Evolutionary conservation across 2,329 filamentous ascomycete species (phyloP).

Genomic region (Hortaea werneckii): DNA sequence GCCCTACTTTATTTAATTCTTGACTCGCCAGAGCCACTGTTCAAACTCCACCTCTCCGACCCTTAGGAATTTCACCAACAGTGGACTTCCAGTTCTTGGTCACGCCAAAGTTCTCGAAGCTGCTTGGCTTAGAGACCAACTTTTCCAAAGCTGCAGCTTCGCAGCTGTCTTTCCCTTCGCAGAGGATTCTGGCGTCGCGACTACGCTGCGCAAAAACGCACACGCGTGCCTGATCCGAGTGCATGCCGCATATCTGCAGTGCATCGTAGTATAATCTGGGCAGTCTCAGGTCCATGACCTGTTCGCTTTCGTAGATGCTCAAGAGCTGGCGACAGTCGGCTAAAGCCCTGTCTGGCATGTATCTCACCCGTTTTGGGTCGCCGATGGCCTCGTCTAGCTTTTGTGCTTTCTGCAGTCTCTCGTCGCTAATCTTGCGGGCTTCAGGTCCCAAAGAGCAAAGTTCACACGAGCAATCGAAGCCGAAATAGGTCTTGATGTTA

Average conservation of each 20-base stretch:
- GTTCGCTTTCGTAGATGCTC: slow-evolving; percentile 9
- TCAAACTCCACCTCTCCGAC: neutral
- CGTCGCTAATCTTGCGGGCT: slow-evolving; percentile 25
- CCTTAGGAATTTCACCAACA: slow-evolving; percentile 6
- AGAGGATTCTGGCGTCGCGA: slow-evolving; percentile 10
- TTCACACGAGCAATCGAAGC: slow-evolving; percentile 27
- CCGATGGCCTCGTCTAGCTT: slow-evolving; percentile 15
- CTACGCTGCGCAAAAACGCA: slow-evolving; percentile 11
- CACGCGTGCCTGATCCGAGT: slow-evolving; percentile 12
- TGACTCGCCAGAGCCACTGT: neutral
- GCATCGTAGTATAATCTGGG: slow-evolving; percentile 17
- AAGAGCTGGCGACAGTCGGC: slow-evolving; percentile 9
- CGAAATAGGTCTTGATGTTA: slow-evolving; percentile 18
- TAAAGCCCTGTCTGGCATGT: slow-evolving; percentile 10
- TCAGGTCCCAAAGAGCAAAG: slow-evolving; percentile 28
- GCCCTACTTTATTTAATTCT: no score
- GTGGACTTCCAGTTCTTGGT: slow-evolving; percentile 14
- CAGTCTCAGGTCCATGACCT: slow-evolving; percentile 12
- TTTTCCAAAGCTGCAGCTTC: slow-evolving; percentile 9
- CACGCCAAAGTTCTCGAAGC: slow-evolving; percentile 13
- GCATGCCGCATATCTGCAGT: slow-evolving; percentile 18
- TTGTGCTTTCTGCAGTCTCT: slow-evolving; percentile 9
- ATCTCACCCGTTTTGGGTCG: slow-evolving; percentile 11
- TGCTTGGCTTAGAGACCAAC: slow-evolving; percentile 9
- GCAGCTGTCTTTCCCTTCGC: slow-evolving; percentile 13